A percentile compares a stretch with the other conserved stretches of the same genome.
phyloP scores from a whole-genome alignment of 106 monocot species.

The Agapanthus africanus region DNA sequence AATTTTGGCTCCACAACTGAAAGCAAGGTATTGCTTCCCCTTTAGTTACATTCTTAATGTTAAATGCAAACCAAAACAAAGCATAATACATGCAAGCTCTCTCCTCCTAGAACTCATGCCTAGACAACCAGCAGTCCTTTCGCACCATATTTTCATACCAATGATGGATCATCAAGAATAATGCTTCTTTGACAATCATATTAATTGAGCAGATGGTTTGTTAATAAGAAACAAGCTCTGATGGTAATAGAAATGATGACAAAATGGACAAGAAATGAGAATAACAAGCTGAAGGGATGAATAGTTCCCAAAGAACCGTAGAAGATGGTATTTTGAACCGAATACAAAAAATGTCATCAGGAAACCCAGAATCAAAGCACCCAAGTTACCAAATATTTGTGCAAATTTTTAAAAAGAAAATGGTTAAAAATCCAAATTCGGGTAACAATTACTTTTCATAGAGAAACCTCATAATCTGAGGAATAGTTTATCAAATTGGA shows the following conservation, averaged over 20 bases:
- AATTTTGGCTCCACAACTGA: too few species aligned
- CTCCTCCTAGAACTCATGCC: background rate
- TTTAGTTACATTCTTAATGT: background rate
- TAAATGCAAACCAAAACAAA: background rate
- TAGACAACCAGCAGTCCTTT: background rate
- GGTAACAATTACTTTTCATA: background rate
- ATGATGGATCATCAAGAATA: background rate
- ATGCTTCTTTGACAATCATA: background rate
- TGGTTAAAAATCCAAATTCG: background rate
- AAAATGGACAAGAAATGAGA: background rate
- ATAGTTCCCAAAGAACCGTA: background rate
- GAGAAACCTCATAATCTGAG: background rate
- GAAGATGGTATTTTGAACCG: background rate
- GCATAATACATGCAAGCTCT: background rate
- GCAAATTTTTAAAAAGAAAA: background rate
- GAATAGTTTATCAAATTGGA: background rate
- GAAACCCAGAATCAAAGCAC: background rate
- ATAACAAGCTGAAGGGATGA: background rate
- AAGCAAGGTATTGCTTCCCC: too few species aligned
- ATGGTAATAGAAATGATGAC: background rate
- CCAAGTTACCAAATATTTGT: background rate
- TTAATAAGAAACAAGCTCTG: background rate
- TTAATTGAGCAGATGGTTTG: background rate
- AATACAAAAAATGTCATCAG: background rate
- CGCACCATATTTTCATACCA: background rate